phyloP scores from a whole-genome alignment of 2,329 filamentous ascomycete species.

The Aspergillus luchuensis region DNA sequence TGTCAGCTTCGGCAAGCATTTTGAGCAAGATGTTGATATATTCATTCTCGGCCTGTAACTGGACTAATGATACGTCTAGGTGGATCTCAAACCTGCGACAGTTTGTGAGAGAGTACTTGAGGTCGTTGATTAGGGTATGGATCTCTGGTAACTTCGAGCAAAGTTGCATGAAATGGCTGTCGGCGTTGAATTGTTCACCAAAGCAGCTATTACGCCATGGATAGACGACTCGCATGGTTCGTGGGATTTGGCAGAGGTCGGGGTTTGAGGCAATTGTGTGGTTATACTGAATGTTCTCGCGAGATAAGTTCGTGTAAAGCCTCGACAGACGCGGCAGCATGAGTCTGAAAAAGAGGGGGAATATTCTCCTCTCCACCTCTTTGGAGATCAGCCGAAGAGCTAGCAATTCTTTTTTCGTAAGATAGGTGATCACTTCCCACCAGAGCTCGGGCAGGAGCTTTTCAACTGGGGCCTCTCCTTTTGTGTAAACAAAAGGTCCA shows the following conservation, averaged over 20 bases:
- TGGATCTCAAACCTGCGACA: neutral
- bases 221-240: neutral
- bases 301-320: neutral
- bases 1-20: neutral
- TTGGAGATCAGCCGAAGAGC: neutral
- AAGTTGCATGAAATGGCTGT: too few relatives aligned
- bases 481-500: neutral
- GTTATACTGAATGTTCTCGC: neutral
- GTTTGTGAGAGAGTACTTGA: neutral
- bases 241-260: neutral
- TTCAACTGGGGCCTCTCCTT: neutral
- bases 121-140: neutral
- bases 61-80: neutral
- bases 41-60: neutral
- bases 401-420: neutral
- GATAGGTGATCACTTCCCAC: neutral
- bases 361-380: neutral
- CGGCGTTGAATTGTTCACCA: too few relatives aligned
- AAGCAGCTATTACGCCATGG: neutral
- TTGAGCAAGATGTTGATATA: neutral
- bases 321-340: neutral
- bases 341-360: neutral
- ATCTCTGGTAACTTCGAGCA: neutral
- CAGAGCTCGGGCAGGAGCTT: neutral
- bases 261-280: neutral